phyloP scores from a whole-genome alignment of 1,284 basidiomycete genomes.

The Ganoderma leucocontextum region DNA sequence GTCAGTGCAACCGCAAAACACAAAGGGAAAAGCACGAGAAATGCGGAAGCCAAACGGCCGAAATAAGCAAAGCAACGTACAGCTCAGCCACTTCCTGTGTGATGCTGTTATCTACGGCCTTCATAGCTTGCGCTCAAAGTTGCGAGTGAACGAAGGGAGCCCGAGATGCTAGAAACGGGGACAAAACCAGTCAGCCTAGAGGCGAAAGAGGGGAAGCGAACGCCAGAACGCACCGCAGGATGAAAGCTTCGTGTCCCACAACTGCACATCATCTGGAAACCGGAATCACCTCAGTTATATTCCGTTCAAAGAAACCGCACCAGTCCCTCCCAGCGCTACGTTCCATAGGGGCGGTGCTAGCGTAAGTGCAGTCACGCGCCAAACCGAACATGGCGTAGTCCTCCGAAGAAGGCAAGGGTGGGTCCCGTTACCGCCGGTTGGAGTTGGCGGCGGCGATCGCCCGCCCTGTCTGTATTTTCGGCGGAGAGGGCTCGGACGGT shows the following conservation, averaged over 20 bases:
- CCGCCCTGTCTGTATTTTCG: background rate
- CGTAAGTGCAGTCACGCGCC: background rate
- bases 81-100: background rate
- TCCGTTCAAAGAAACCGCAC: no score
- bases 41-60: background rate
- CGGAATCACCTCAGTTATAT: background rate
- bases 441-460: background rate
- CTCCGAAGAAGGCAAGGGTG: background rate
- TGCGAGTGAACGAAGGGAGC: no score
- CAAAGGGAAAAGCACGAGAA: background rate
- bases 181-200: background rate
- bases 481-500: background rate
- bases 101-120: no score
- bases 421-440: background rate
- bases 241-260: background rate
- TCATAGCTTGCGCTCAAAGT: conserved; percentile 1
- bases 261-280: no score
- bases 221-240: background rate
- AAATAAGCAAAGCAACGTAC: background rate
- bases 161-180: background rate
- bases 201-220: background rate
- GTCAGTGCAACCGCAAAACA: background rate
- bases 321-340: background rate
- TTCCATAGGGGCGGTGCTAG: background rate
- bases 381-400: background rate